Conservation (phyloP, 768 basidiomycete genomes). For the Auricularia sp. region DNA sequence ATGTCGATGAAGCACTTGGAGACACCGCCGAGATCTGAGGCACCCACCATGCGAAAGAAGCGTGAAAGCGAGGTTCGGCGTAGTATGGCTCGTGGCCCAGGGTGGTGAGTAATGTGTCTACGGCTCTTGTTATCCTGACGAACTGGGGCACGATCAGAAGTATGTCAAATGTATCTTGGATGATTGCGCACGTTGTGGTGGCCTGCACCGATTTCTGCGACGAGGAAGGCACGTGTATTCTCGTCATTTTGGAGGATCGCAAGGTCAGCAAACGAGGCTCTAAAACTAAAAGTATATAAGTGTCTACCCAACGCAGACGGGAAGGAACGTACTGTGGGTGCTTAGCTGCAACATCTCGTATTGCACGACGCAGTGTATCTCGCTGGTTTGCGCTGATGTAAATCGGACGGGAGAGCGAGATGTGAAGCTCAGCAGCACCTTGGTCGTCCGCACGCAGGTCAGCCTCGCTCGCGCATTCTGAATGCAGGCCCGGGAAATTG, state of each 20-base stretch:
- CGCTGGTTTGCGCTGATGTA: constrained; percentile 73
- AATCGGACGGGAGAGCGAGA: constrained; percentile 77
- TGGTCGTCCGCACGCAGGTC: constrained; percentile 9
- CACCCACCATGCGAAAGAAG: constrained; percentile 82
- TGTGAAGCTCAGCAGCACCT: constrained; percentile 46
- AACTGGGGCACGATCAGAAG: not conserved
- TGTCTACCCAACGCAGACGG: too few species aligned
- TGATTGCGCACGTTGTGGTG: constrained; percentile 51
- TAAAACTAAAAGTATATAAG: constrained; percentile 59
- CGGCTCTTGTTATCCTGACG: constrained; percentile 19
- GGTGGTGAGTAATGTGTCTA: constrained; percentile 46
- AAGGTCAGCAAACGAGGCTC: constrained; percentile 61
- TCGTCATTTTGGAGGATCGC: constrained; percentile 72
- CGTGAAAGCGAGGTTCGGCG: constrained; percentile 69
- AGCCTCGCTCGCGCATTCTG: constrained; percentile 8
- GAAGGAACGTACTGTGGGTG: too few species aligned
- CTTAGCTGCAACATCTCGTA: constrained; percentile 41
- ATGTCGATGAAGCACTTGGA: not conserved
- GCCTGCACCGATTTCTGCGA: constrained; percentile 75
- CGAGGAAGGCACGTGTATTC: constrained; percentile 67
- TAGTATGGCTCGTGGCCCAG: constrained; percentile 78
- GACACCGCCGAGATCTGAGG: constrained; percentile 26
- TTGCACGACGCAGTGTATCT: constrained; percentile 54
- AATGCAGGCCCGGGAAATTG: constrained; percentile 3
- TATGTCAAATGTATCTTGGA: not conserved